phyloP scores from a whole-genome alignment of 2,329 filamentous ascomycete species.

The Alternaria incomplexa region DNA sequence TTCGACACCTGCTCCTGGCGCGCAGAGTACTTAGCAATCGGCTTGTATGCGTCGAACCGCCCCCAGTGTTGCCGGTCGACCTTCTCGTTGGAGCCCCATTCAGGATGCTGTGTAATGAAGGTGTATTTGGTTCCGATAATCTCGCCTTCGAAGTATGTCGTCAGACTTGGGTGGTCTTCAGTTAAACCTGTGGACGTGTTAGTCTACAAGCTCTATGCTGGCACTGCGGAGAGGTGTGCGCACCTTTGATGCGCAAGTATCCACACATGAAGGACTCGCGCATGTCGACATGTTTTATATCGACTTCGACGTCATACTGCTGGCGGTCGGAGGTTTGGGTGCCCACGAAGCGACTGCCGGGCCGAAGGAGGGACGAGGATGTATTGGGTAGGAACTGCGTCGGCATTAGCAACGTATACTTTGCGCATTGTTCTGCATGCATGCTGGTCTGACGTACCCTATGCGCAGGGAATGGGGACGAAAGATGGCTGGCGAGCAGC shows the following conservation, averaged over 20 bases:
- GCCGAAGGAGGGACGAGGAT: constrained; percentile 84
- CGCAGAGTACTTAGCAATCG: constrained; percentile 70
- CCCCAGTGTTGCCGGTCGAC: constrained; percentile 93
- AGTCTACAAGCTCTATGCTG: constrained; percentile 11
- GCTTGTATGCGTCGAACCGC: constrained; percentile 85
- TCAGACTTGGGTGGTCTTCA: constrained; percentile 94
- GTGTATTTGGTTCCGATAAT: constrained; percentile 94
- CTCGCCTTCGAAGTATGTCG: constrained; percentile 97
- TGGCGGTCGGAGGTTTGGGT: constrained; percentile 93
- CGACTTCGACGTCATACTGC: constrained; percentile 93
- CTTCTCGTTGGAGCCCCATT: constrained; percentile 91
- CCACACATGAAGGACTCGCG: constrained; percentile 92
- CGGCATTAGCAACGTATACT: constrained; percentile 23
- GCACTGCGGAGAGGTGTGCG: constrained; percentile 19
- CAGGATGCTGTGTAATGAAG: constrained; percentile 87
- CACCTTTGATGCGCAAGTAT: constrained; percentile 94
- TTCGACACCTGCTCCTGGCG: constrained; percentile 65
- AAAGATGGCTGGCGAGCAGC: constrained; percentile 32
- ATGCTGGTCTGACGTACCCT: constrained; percentile 35
- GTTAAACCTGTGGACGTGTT: constrained; percentile 71
- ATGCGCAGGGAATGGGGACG: constrained; percentile 42
- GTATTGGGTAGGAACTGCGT: constrained; percentile 73
- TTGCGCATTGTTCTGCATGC: neutral
- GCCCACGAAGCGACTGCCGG: constrained; percentile 86
- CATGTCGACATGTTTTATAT: constrained; percentile 96